Conservation (phyloP, 495 filamentous ascomycete genomes). For the Penicillium chermesinum region DNA sequence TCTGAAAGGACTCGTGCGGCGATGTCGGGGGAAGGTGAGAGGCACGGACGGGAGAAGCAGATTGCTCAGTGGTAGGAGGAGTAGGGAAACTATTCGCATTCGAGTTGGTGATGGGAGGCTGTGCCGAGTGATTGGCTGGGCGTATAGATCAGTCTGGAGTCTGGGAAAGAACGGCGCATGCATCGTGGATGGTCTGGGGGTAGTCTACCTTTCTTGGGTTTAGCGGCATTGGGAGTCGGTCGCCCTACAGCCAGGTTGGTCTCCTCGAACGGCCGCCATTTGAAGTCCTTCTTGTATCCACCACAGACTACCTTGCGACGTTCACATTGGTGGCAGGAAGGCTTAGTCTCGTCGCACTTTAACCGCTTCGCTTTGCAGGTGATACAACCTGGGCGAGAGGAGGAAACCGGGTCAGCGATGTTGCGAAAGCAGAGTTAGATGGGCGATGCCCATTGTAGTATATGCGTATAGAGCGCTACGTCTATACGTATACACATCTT, state of each 20-base stretch:
- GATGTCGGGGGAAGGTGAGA: constrained; percentile 7
- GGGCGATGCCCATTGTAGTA: background rate
- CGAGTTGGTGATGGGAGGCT: background rate
- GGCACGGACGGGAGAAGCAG: constrained; percentile 7
- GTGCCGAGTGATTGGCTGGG: background rate
- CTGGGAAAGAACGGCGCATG: too few relatives aligned
- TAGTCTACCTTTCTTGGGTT: constrained; percentile 52
- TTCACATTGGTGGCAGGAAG: constrained; percentile 67
- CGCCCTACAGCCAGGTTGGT: constrained; percentile 50
- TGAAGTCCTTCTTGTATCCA: constrained; percentile 79
- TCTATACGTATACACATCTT: too few relatives aligned
- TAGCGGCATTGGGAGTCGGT: constrained; percentile 28
- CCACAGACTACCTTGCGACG: constrained; percentile 67
- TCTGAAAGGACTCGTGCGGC: constrained; percentile 15
- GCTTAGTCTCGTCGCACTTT: constrained; percentile 79
- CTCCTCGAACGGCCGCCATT: constrained; percentile 78
- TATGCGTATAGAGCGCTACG: background rate
- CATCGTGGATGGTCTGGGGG: too few relatives aligned
- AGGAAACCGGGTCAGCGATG: constrained; percentile 31
- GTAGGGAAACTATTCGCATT: constrained; percentile 11
- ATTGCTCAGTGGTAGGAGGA: constrained; percentile 16
- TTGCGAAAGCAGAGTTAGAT: constrained; percentile 16
- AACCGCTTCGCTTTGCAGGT: constrained; percentile 78
- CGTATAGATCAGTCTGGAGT: background rate
- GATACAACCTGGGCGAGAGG: constrained; percentile 56